phyloP scores from a whole-genome alignment of 2,329 filamentous ascomycete species.

The Microdochium bolleyi region DNA sequence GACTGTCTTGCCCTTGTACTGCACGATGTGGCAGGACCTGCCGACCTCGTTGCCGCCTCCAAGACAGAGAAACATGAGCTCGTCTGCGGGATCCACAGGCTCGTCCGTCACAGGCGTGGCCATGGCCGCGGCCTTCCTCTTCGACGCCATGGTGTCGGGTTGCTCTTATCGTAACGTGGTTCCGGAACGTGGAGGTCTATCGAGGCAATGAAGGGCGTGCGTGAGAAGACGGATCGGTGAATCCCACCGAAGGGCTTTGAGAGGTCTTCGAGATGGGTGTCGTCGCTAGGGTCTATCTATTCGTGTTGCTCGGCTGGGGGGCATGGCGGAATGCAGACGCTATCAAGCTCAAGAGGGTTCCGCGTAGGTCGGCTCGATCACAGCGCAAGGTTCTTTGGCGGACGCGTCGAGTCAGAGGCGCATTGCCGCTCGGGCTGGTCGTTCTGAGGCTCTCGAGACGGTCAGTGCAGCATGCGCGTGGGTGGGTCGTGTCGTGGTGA shows the following conservation, averaged over 20 bases:
- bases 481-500: too few species aligned
- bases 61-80: constrained; percentile 87
- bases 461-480: too few species aligned
- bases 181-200: constrained; percentile 1
- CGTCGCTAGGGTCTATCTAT: not conserved
- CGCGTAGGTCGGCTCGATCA: too few species aligned
- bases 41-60: constrained; percentile 97
- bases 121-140: constrained; percentile 79
- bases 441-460: too few species aligned
- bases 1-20: constrained; percentile 98
- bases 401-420: too few species aligned
- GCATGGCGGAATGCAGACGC: not conserved
- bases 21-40: constrained; percentile 92
- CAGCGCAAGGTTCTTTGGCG: too few species aligned
- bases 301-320: not conserved
- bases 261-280: not conserved
- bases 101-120: constrained; percentile 62
- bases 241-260: not conserved
- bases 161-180: constrained; percentile 11
- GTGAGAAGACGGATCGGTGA: not conserved
- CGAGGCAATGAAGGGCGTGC: constrained; percentile 2
- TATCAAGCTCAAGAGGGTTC: too few species aligned
- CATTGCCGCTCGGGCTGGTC: too few species aligned
- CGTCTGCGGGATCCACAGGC: constrained; percentile 85
- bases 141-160: constrained; percentile 65